Conservation (phyloP, 2,329 filamentous ascomycete genomes). For the Coniochaeta ligniaria region DNA sequence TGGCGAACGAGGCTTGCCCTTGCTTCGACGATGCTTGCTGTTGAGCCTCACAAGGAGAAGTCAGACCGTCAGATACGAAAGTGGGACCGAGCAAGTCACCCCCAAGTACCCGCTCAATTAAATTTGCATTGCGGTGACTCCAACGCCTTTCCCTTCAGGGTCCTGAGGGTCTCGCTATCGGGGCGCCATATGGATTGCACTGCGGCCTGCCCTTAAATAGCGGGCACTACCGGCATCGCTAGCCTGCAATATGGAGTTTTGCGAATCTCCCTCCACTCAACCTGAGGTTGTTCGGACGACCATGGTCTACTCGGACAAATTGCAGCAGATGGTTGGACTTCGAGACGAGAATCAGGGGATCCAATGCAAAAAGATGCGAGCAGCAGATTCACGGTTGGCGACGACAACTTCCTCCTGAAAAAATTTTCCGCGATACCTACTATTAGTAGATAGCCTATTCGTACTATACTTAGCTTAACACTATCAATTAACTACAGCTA, state of each 20-base stretch:
- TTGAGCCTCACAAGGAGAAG: not conserved
- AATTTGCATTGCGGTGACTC: not conserved
- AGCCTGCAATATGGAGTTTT: not conserved
- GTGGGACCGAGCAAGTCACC: not conserved
- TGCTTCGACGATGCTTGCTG: not conserved
- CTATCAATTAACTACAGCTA: no score
- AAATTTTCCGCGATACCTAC: not conserved
- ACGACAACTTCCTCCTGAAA: no score
- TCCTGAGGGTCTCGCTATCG: not conserved
- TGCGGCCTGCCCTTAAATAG: not conserved
- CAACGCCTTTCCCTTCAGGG: not conserved
- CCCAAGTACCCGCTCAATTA: not conserved
- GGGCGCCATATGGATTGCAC: not conserved
- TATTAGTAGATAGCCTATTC: no score
- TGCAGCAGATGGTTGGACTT: not conserved
- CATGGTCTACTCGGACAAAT: not conserved
- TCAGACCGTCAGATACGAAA: not conserved
- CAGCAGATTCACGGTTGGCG: not conserved
- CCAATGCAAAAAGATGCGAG: not conserved
- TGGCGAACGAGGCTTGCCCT: not conserved
- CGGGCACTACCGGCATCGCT: conserved; percentile 1
- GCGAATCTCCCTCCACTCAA: not conserved
- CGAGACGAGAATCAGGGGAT: not conserved
- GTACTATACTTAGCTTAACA: no score
- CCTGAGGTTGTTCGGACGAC: not conserved